These are phyloP conservation scores for Xylaria sp. DNA, from an alignment of 2,329 filamentous ascomycete genomes.

Conservation along the genomic window DNA sequence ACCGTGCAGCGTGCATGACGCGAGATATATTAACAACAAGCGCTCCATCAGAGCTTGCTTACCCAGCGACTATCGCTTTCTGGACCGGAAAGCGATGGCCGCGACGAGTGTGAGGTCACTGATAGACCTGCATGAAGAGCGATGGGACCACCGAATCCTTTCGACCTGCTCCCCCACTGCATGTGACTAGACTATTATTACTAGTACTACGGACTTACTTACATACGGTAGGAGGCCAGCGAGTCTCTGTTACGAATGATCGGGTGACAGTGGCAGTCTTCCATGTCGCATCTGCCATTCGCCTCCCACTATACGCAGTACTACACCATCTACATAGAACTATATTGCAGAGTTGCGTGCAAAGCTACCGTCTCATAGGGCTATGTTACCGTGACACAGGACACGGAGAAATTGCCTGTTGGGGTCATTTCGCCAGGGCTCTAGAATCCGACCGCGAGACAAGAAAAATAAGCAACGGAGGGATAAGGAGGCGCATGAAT, in stretches of 20 bases:
- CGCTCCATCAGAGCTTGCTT: neutral
- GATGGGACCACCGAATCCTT: neutral
- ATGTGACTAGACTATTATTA: no score
- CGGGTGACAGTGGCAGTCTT: neutral
- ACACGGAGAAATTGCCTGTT: neutral
- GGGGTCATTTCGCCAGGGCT: neutral
- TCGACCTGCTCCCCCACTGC: neutral
- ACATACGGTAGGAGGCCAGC: neutral
- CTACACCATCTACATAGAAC: no score
- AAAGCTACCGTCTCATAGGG: neutral
- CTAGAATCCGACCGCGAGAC: neutral
- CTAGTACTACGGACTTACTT: no score
- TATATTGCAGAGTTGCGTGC: neutral
- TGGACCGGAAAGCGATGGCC: neutral
- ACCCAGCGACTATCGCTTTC: neutral
- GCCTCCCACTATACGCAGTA: no score
- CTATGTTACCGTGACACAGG: conserved; percentile 1
- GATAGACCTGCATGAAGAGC: neutral
- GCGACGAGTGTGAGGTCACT: no score
- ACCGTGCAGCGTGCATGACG: neutral
- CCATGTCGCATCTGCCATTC: neutral
- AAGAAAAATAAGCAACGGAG: neutral
- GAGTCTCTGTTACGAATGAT: neutral
- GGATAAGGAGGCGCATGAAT: neutral
- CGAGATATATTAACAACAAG: neutral